Evolutionary conservation across 2,329 filamentous ascomycete genomes (phyloP).

Genomic region (Diaporthe velutina): DNA sequence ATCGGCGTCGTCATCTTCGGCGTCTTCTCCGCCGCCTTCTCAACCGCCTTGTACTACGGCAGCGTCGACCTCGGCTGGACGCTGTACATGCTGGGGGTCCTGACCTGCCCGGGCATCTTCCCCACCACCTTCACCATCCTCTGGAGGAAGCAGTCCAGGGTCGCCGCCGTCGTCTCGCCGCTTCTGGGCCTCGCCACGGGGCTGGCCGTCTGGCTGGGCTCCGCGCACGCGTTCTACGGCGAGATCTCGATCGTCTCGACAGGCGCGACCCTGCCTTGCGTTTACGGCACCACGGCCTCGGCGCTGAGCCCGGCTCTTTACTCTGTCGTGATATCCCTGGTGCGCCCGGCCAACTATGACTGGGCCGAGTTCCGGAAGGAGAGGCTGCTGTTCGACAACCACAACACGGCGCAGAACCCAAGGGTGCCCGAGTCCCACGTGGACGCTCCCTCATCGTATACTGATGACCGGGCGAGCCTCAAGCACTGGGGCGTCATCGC

Average conservation of each 20-base stretch:
- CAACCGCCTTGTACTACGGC: constrained; percentile 65
- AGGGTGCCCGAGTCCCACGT: constrained; percentile 19
- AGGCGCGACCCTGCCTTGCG: constrained; percentile 61
- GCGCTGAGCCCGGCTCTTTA: constrained; percentile 47
- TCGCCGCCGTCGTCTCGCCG: constrained; percentile 63
- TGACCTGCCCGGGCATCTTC: constrained; percentile 67
- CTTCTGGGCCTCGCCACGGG: constrained; percentile 62
- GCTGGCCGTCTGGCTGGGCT: constrained; percentile 65
- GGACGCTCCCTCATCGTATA: constrained; percentile 43
- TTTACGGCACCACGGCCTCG: constrained; percentile 66
- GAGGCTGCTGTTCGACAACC: constrained; percentile 53
- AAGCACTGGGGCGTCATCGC: constrained; percentile 62
- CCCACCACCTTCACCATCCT: constrained; percentile 66
- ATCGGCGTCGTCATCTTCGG: constrained; percentile 66
- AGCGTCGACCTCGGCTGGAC: constrained; percentile 68
- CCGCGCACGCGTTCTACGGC: constrained; percentile 59
- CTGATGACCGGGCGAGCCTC: constrained; percentile 51
- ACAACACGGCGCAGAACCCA: background rate
- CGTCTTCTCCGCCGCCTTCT: constrained; percentile 63
- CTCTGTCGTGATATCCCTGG: constrained; percentile 37
- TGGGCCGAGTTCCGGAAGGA: constrained; percentile 53
- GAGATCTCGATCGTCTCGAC: constrained; percentile 61
- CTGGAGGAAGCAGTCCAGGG: constrained; percentile 62
- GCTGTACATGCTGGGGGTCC: constrained; percentile 65
- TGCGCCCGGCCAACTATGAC: constrained; percentile 41